phyloP scores from a whole-genome alignment of 164 flowering plant species.

The Nymphaea thermarum region DNA sequence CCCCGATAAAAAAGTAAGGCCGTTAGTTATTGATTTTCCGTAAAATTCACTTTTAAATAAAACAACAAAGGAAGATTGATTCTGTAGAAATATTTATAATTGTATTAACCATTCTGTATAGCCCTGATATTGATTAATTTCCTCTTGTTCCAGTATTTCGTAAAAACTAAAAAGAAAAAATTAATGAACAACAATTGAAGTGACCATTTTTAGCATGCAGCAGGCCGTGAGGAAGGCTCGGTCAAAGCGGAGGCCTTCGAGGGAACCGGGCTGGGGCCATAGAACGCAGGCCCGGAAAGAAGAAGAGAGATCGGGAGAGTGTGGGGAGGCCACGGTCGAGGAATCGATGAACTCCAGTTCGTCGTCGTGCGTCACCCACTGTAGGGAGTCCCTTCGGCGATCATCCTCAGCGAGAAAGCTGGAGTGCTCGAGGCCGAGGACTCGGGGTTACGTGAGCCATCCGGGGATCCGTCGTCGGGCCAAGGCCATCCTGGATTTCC shows the following conservation, averaged over 20 bases:
- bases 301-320: not conserved
- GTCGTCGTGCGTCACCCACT: not conserved
- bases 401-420: not conserved
- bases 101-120: too few species aligned
- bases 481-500: constrained; percentile 44
- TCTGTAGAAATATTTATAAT: too few species aligned
- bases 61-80: too few species aligned
- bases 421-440: not conserved
- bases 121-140: too few species aligned
- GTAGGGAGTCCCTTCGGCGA: not conserved
- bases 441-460: not conserved
- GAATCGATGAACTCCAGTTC: not conserved
- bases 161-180: too few species aligned
- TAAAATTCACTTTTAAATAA: too few species aligned
- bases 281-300: not conserved
- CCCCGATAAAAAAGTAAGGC: too few species aligned
- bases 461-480: constrained; percentile 38
- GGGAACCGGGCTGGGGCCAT: not conserved
- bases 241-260: not conserved
- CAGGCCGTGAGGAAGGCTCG: not conserved
- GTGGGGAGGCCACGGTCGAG: not conserved
- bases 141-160: too few species aligned
- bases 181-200: too few species aligned
- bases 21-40: too few species aligned
- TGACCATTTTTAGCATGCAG: not conserved